A percentile compares a stretch with the other conserved stretches of the same genome.
phyloP scores from a whole-genome alignment of 2,329 filamentous ascomycete genomes.

The Sporothrix dimorphospora region DNA sequence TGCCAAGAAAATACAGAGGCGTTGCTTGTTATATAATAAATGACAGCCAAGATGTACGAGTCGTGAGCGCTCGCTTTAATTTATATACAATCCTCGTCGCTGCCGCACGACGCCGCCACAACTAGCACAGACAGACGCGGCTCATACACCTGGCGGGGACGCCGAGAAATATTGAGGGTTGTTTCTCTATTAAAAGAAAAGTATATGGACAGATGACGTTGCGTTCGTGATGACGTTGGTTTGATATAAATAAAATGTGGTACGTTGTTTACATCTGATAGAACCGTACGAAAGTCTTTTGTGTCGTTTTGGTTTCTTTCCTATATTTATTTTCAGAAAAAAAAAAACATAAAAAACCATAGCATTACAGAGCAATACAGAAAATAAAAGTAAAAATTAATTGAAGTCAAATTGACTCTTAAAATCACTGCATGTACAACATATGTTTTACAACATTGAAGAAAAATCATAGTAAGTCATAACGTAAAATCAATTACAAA shows the following conservation, averaged over 20 bases:
- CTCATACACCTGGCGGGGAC: not conserved
- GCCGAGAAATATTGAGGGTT: not conserved
- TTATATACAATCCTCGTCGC: not conserved
- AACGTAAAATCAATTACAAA: not conserved
- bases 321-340: not conserved
- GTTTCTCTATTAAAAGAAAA: not conserved
- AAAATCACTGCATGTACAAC: not conserved
- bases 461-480: not conserved
- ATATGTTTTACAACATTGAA: not conserved
- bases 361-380: no score
- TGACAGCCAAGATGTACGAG: not conserved
- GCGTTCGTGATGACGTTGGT: not conserved
- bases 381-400: not conserved
- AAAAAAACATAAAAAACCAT: not conserved
- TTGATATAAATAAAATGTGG: not conserved
- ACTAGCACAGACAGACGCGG: not conserved
- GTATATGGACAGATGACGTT: not conserved
- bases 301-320: not conserved
- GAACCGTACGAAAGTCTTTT: no score
- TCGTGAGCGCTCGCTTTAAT: not conserved
- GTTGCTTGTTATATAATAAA: not conserved
- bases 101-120: not conserved
- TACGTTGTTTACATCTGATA: not conserved
- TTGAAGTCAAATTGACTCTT: not conserved
- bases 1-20: not conserved